Evolutionary conservation across 2,329 filamentous ascomycete species (phyloP).

Genomic region (Arachnomyces sp.): DNA sequence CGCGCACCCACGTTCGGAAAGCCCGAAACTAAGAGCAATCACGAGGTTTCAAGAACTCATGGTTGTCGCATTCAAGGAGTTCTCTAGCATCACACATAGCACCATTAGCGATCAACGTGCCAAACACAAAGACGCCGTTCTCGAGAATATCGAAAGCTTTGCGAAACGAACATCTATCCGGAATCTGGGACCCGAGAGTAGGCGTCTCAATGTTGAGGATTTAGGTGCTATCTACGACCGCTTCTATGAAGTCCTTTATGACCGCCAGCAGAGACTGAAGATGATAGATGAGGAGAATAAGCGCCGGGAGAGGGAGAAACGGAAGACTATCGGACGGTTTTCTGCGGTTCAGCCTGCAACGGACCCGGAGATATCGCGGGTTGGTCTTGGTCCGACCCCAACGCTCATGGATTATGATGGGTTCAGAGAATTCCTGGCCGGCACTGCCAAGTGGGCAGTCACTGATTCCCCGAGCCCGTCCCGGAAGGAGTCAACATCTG

Average conservation of each 20-base stretch:
- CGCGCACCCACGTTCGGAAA: constrained; percentile 90
- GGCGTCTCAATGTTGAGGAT: constrained; percentile 76
- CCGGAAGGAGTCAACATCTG: constrained; percentile 38
- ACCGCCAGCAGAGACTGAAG: constrained; percentile 74
- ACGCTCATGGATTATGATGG: constrained; percentile 96
- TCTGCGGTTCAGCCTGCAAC: constrained; percentile 40
- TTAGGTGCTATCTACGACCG: constrained; percentile 86
- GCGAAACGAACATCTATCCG: constrained; percentile 93
- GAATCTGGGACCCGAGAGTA: constrained; percentile 93
- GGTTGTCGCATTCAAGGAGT: constrained; percentile 98
- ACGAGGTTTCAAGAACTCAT: constrained; percentile 97
- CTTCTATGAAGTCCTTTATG: constrained; percentile 87
- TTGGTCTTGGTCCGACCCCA: constrained; percentile 80
- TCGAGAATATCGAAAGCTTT: constrained; percentile 95
- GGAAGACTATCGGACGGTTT: constrained; percentile 26
- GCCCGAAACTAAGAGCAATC: constrained; percentile 85
- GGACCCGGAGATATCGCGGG: constrained; percentile 71
- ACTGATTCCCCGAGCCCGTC: constrained; percentile 69
- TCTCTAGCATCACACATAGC: constrained; percentile 87
- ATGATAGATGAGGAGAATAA: constrained; percentile 69
- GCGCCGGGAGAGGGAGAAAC: constrained; percentile 55
- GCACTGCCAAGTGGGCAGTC: constrained; percentile 85
- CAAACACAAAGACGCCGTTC: constrained; percentile 88
- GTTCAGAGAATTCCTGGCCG: constrained; percentile 87
- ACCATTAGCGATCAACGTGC: constrained; percentile 82